Evolutionary conservation across 2,329 filamentous ascomycete species (phyloP).

Genomic region (Orbilia oligospora): DNA sequence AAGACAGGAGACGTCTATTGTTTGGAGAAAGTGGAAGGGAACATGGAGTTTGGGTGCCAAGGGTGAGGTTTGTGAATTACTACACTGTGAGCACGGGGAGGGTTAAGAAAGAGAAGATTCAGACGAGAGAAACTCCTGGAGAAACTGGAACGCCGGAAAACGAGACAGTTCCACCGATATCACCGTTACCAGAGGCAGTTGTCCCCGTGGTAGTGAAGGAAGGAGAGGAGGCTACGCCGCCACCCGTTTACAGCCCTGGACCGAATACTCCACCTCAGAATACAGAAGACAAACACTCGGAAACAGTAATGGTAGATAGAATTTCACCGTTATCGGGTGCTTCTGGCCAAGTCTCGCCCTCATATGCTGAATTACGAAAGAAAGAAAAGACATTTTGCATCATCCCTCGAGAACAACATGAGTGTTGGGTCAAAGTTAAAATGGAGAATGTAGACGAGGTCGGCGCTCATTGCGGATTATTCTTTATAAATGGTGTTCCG

Average conservation of each 20-base stretch:
- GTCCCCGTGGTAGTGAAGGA: conserved; percentile 16
- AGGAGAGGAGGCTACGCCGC: conserved; percentile 9
- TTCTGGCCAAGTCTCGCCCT: conserved; percentile 35
- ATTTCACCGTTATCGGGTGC: conserved; percentile 25
- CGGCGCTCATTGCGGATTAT: conserved; percentile 85
- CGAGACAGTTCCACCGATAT: conserved; percentile 59
- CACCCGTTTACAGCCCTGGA: conserved; percentile 30
- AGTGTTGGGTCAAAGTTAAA: conserved; percentile 81
- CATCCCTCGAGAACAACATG: conserved; percentile 76
- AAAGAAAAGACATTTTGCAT: conserved; percentile 82
- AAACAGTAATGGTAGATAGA: neutral
- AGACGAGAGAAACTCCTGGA: conserved; percentile 11
- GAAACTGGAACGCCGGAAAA: conserved; percentile 57
- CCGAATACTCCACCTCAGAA: neutral
- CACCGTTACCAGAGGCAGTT: conserved; percentile 35
- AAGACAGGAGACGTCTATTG: conserved; percentile 30
- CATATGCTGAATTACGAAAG: conserved; percentile 65
- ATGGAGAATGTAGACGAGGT: conserved; percentile 90
- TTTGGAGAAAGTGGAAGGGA: conserved; percentile 58
- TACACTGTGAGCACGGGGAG: conserved; percentile 87
- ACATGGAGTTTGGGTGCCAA: conserved; percentile 63
- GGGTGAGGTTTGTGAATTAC: conserved; percentile 88
- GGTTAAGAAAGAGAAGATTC: conserved; percentile 69
- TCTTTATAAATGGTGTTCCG: conserved; percentile 68
- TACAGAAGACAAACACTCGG: neutral